These are phyloP conservation scores for Physcomitrium patens DNA, from an alignment of 225 moss, liverwort and hornwort genomes.

Conservation along the genomic window DNA sequence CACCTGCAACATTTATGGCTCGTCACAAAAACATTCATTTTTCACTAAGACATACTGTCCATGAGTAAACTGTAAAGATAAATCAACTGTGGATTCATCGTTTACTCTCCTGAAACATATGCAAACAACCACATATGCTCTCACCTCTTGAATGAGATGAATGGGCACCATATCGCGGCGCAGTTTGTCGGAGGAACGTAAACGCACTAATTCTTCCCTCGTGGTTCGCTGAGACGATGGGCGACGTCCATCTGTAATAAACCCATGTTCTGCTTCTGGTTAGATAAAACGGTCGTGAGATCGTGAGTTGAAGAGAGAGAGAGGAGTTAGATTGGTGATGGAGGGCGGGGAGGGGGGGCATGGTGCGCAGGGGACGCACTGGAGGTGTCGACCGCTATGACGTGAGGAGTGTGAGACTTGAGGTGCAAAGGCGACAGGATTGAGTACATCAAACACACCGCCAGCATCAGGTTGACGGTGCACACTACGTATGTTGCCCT, in stretches of 20 bases:
- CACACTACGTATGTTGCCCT: constrained; percentile 60
- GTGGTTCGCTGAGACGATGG: constrained; percentile 22
- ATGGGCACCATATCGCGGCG: constrained; percentile 58
- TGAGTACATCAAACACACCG: constrained; percentile 58
- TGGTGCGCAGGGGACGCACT: constrained; percentile 24
- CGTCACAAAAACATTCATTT: neutral
- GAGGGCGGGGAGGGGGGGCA: no score
- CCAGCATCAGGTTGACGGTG: constrained; percentile 58
- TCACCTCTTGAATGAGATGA: constrained; percentile 60
- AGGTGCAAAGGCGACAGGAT: constrained; percentile 38
- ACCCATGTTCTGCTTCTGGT: neutral
- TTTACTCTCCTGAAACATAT: no score
- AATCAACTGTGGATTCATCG: no score
- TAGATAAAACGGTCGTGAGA: neutral
- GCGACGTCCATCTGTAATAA: constrained; percentile 22
- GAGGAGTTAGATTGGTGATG: constrained; percentile 4
- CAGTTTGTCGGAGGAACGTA: constrained; percentile 47
- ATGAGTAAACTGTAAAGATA: no score
- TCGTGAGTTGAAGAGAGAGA: neutral
- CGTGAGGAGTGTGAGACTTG: constrained; percentile 26
- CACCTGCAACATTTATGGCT: constrained; percentile 39
- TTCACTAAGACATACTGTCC: neutral
- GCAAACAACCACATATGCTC: no score
- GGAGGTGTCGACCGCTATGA: constrained; percentile 8
- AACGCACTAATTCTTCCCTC: constrained; percentile 46